These are phyloP conservation scores for Gautieria morchelliformis DNA, from an alignment of 768 basidiomycete species.

Conservation along the genomic window DNA sequence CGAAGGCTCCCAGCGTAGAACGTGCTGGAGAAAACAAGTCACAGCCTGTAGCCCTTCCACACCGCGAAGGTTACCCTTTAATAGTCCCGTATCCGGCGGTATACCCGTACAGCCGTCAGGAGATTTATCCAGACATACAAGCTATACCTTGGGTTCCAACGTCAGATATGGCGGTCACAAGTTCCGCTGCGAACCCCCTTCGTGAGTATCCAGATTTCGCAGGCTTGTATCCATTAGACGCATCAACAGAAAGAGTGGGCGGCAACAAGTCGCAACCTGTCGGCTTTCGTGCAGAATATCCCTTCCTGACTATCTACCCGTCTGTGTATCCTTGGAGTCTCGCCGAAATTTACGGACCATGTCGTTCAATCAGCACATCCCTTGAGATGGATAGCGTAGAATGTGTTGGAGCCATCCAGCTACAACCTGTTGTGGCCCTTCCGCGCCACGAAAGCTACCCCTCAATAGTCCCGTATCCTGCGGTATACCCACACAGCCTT, in stretches of 20 bases:
- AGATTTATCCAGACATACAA: not conserved
- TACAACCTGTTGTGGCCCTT: not conserved
- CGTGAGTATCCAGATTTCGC: not conserved
- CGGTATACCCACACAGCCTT: not conserved
- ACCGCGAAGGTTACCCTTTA: not conserved
- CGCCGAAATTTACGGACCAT: not conserved
- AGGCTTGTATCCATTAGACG: not conserved
- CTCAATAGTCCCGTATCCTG: not conserved
- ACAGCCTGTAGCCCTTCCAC: not conserved
- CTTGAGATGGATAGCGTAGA: not conserved
- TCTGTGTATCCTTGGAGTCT: conserved; percentile 3
- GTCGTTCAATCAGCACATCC: not conserved
- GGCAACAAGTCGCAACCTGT: not conserved
- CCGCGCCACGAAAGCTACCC: not conserved
- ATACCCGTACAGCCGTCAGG: not conserved
- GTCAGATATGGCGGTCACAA: not conserved
- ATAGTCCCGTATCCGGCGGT: not conserved
- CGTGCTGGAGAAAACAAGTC: not conserved
- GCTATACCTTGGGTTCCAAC: not conserved
- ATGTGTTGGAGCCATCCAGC: not conserved
- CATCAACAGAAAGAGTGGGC: too few species aligned
- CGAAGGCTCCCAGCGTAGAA: not conserved
- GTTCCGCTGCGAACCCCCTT: too few species aligned
- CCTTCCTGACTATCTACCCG: conserved; percentile 35
- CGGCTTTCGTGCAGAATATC: conserved; percentile 24